Percentiles rank a stretch among this genome's conserved stretches.
Conservation (phyloP, 495 filamentous ascomycete species). For the Hyaloscypha variabilis region DNA sequence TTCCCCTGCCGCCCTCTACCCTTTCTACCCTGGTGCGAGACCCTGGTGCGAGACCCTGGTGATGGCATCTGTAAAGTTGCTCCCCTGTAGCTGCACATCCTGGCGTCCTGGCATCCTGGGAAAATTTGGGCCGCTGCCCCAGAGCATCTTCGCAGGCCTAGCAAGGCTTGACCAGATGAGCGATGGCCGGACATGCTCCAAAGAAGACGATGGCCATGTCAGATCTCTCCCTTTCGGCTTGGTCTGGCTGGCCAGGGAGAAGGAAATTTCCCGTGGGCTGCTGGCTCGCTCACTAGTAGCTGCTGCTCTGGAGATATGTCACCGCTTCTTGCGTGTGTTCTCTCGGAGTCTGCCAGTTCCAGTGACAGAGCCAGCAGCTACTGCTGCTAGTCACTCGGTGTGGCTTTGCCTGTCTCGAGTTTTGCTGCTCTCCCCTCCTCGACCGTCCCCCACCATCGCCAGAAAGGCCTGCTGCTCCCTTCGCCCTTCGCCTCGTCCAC, state of each 20-base stretch:
- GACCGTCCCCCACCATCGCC: slow-evolving; percentile 2
- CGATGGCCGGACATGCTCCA: not conserved
- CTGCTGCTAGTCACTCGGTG: not conserved
- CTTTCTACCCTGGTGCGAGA: not conserved
- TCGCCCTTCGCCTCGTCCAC: not conserved
- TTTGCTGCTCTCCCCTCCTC: not conserved
- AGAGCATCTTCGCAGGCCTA: not conserved
- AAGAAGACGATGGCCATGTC: not conserved
- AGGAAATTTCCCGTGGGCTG: not conserved
- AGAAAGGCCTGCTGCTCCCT: too few relatives aligned
- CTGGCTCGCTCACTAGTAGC: not conserved
- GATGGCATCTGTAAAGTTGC: too few relatives aligned
- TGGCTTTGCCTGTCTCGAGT: not conserved
- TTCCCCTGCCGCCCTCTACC: too few relatives aligned
- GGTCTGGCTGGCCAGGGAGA: not conserved
- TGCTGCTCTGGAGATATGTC: not conserved
- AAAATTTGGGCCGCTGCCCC: not conserved
- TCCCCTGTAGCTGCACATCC: not conserved
- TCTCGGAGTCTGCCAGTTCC: not conserved
- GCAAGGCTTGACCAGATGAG: not conserved
- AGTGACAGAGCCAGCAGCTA: not conserved
- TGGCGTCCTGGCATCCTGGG: not conserved
- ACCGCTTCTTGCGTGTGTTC: not conserved
- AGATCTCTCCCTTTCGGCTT: not conserved
- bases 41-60: not conserved